Base-by-base conservation (phyloP, 2,329 filamentous ascomycete genomes). In the Ophiostoma sp. region DNA sequence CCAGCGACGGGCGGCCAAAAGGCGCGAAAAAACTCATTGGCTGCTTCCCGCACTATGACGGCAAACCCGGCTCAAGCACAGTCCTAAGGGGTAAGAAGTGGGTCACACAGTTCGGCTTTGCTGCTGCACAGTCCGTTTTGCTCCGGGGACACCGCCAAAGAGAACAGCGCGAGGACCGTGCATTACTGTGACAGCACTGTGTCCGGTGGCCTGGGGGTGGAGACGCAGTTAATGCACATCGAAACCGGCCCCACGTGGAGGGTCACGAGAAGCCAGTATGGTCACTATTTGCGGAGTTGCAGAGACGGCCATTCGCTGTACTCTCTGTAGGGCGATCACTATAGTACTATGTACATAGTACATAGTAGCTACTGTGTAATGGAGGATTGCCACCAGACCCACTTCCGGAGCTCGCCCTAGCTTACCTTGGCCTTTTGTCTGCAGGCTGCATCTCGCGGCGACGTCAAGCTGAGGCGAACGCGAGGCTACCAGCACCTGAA, bases 21-120 rank as follows among this genome's bases (percentile, higher is more conserved):
- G 23, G 68, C 67, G 60, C 68, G 64, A 57, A 71, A 72, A 71
- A 68, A 67, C 35, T 48, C 69, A 71, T 67, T 69, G 69, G 69
- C 71, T 69, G 67, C 62, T n/a, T 52, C 41, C 41, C 35, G 35
- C 36, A 67, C 67, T 67, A 71, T 69, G 71, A 71, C 71, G 71
- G 69, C 69, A 71, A 71, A 68, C 41, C 69, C 71, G 71, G 71
- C 71, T 72, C 69, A 62, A 57, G 70, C 62, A 23, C 36, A 5
- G 57, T 31, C 60, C n/a, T 27, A 67, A 69, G 39, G 67, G 69
- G 67, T 23, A 39, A 69, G 27, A 66, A 71, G 68, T 71, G 69
- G 69, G 39, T n/a, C 52, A 48, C 62, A 70, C 66, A 54, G 68
- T 67, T 67, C 54, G 65, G 54, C 27, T 17, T 36, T 36, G 62